Percentiles rank a stretch among this genome's conserved stretches.
These are phyloP conservation scores for Canariomyces notabilis DNA, from an alignment of 2,329 filamentous ascomycete genomes.

Conservation along the genomic window DNA sequence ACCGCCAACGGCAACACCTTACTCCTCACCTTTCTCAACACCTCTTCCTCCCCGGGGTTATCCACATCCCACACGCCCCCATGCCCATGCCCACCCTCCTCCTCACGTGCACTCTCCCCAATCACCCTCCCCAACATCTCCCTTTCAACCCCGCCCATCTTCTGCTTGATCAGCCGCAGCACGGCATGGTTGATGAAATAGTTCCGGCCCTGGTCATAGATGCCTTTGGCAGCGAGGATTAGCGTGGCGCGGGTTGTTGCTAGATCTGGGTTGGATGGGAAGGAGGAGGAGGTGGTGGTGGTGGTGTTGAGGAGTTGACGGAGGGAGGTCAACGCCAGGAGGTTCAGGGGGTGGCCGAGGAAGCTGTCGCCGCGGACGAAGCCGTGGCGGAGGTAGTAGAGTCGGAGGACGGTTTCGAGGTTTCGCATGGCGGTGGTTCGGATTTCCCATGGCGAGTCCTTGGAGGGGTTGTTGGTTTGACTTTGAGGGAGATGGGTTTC, in stretches of 20 bases:
- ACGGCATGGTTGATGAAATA: constrained; percentile 14
- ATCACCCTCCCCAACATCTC: neutral
- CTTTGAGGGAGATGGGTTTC: neutral
- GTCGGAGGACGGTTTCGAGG: constrained; percentile 28
- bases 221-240: constrained; percentile 9
- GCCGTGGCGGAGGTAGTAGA: constrained; percentile 31
- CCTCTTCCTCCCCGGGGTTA: too few species aligned
- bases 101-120: neutral
- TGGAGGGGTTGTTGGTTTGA: too few species aligned
- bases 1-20: neutral
- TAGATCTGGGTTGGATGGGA: neutral
- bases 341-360: constrained; percentile 20
- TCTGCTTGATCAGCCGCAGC: neutral
- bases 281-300: neutral
- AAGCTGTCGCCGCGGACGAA: constrained; percentile 25
- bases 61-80: too few species aligned
- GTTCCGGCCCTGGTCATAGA: constrained; percentile 11
- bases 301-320: neutral
- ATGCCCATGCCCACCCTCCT: too few species aligned
- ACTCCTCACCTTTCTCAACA: too few species aligned
- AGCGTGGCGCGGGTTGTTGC: constrained; percentile 8
- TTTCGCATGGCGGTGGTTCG: constrained; percentile 21
- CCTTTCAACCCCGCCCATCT: neutral
- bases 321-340: constrained; percentile 24
- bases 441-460: neutral